phyloP scores from a whole-genome alignment of 116 monocot species.

The Thalassia testudinum region DNA sequence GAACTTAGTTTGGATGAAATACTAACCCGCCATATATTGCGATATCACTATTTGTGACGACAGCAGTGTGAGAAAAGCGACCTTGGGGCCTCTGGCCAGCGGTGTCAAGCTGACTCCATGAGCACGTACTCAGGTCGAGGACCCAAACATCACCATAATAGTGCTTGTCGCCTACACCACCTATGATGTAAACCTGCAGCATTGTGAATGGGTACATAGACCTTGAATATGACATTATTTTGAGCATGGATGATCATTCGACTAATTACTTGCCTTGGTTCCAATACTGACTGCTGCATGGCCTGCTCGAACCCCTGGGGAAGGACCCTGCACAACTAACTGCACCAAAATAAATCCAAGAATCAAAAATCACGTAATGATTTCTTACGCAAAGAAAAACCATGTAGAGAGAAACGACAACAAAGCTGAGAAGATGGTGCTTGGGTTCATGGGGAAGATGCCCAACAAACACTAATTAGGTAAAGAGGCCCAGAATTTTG shows the following conservation, averaged over 20 bases:
- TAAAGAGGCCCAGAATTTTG: too few relatives aligned
- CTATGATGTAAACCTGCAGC: constrained; percentile 63
- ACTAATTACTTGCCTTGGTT: constrained; percentile 29
- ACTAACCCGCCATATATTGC: constrained; percentile 80
- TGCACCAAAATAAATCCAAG: constrained; percentile 18
- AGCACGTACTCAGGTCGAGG: constrained; percentile 43
- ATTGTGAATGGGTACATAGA: too few relatives aligned
- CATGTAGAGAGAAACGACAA: too few relatives aligned
- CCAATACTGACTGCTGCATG: constrained; percentile 71
- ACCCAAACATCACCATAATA: constrained; percentile 93
- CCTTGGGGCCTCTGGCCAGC: constrained; percentile 70
- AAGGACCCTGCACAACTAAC: constrained; percentile 57
- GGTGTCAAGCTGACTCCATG: constrained; percentile 65
- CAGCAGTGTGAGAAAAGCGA: constrained; percentile 78
- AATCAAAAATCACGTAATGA: too few relatives aligned
- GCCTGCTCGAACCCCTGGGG: constrained; percentile 84
- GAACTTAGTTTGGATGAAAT: background rate
- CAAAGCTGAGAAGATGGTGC: too few relatives aligned
- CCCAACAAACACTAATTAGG: too few relatives aligned
- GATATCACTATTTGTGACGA: constrained; percentile 46
- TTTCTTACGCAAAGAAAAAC: too few relatives aligned
- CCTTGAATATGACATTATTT: too few relatives aligned
- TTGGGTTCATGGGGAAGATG: too few relatives aligned
- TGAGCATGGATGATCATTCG: too few relatives aligned
- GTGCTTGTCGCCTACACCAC: constrained; percentile 94